Base-by-base conservation (phyloP, 768 basidiomycete genomes). In the Pleurotus salmoneostramineus region DNA sequence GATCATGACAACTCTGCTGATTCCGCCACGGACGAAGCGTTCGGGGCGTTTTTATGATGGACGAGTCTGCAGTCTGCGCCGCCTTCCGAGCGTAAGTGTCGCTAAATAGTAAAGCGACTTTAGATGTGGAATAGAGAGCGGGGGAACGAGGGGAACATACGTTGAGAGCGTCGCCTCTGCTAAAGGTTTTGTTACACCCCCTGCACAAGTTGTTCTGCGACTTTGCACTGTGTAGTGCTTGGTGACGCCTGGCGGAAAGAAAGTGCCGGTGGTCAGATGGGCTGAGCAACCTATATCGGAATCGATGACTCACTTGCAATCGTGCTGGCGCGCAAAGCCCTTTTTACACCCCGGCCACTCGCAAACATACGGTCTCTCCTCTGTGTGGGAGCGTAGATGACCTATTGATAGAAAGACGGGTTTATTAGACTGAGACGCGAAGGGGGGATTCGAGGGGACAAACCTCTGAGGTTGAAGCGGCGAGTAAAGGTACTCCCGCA, bases 401-500 rank as follows among this genome's bases (percentile, higher is more conserved):
- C 95, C 95, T 89, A 72, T 10, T 57, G 59, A 56, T 59, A 48
- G 14, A 36, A 54, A 55, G 27, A 62, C 32, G 40, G 36, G 60
- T 57, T 7, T 35, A 6, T 43, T n/a, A 47, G 42, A 40, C 55
- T 31, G 12, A 12, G 17, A n/a, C 42, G 56, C 4, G 1, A 33
- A 43, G 46, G 36, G 47, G 58, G 21, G 43, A 17, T 58, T 58
- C 33, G 36, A 51, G 12, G 8, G 49, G 48, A 59, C 71, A 52
- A 50, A 91, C 91, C 92, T 82, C 88, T 76, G 56, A 94, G 71
- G 72, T 94, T 94, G 77, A 94, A 94, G 57, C 91, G 82, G 68
- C 92, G 85, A 65, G 95, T 98, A 72, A 98, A 98, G n/a, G 95
- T 96, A 71, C 92, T 94, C 46, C 93, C 93, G 75, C 95, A 98